phyloP scores from a whole-genome alignment of 2,329 filamentous ascomycete genomes.

The Knufia petricola region DNA sequence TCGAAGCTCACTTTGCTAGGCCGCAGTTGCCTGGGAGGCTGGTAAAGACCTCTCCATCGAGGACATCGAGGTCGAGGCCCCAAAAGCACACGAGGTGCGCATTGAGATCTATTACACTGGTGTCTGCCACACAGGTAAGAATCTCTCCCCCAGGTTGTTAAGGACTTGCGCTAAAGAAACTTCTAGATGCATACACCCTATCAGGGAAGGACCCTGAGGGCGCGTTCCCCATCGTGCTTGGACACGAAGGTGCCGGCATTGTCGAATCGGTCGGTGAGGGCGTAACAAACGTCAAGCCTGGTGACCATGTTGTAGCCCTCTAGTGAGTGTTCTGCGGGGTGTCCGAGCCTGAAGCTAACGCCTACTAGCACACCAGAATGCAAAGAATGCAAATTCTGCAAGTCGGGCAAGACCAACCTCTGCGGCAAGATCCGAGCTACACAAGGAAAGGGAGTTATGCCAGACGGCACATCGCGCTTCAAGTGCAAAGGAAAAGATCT shows the following conservation, averaged over 20 bases:
- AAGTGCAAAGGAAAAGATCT: slow-evolving; percentile 89
- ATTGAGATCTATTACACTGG: slow-evolving; percentile 97
- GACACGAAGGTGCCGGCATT: slow-evolving; percentile 84
- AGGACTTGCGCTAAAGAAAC: slow-evolving; percentile 7
- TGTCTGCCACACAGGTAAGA: slow-evolving; percentile 89
- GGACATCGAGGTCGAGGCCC: slow-evolving; percentile 83
- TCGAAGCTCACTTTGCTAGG: slow-evolving; percentile 39
- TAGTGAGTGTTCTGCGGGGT: slow-evolving; percentile 50
- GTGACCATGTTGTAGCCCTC: slow-evolving; percentile 82
- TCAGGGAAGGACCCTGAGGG: slow-evolving; percentile 97
- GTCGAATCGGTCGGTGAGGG: slow-evolving; percentile 92
- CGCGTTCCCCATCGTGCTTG: slow-evolving; percentile 78
- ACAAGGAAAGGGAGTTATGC: slow-evolving; percentile 93
- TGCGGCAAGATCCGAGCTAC: slow-evolving; percentile 98
- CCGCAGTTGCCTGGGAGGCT: slow-evolving; percentile 94
- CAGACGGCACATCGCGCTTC: slow-evolving; percentile 91
- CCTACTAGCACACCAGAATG: slow-evolving; percentile 81
- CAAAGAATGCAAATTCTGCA: slow-evolving; percentile 98
- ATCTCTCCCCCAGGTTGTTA: too few relatives aligned
- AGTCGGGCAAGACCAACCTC: slow-evolving; percentile 97
- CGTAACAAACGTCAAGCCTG: slow-evolving; percentile 86
- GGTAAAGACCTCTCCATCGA: slow-evolving; percentile 82
- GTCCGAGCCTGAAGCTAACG: slow-evolving; percentile 7
- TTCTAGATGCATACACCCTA: slow-evolving; percentile 77
- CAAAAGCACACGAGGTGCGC: slow-evolving; percentile 86